Base-by-base conservation (phyloP, 768 basidiomycete species). In the Amyloporia xantha region DNA sequence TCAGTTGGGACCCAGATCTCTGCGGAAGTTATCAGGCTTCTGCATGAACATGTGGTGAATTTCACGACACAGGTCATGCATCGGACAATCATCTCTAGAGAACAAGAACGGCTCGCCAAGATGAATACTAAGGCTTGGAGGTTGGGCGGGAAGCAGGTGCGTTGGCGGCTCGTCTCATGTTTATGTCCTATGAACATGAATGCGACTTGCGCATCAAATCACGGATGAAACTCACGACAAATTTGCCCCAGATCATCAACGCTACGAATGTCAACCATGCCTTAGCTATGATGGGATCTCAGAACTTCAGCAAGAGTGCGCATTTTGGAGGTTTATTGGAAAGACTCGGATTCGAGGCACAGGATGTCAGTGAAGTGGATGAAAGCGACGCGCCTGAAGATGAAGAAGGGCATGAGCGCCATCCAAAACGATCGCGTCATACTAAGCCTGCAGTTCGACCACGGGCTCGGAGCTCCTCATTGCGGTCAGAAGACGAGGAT, bases 71-170 rank as follows among this genome's bases (percentile, higher is more conserved):
- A 75, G 30, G 46, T 79, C 0, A 64, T 83, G 2, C 73, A 77
- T 47, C 71, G 70, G 27, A 68, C 74, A 19, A 72, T 86, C 37
- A 66, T 76, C 5, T 66, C 73, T 30, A 76, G 77, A 36, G 82
- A 84, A 55, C 76, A 81, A 49, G 84, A 85, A 55, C 62, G 69
- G 46, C 63, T 66, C 26, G 59, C 82, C 58, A 86, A 86, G 64
- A 67, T 69, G 35, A 73, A 74, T 17, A 76, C 76, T 41, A 83
- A 76, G 55, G 81, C 72, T 5, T 88, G 85, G 82, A 68, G 72
- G 41, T 46, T 70, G 2, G 68, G 68, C 11, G 64, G 63, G 39
- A 69, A 70, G 25, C 68, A 75, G 55, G 76, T 79, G 23, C 10
- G 58, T 52, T 59, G 68, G 68, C n/a, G 11, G 27, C 15, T 13